Conservation (phyloP, 345 rosid genomes). For the Orychophragmus violaceus region DNA sequence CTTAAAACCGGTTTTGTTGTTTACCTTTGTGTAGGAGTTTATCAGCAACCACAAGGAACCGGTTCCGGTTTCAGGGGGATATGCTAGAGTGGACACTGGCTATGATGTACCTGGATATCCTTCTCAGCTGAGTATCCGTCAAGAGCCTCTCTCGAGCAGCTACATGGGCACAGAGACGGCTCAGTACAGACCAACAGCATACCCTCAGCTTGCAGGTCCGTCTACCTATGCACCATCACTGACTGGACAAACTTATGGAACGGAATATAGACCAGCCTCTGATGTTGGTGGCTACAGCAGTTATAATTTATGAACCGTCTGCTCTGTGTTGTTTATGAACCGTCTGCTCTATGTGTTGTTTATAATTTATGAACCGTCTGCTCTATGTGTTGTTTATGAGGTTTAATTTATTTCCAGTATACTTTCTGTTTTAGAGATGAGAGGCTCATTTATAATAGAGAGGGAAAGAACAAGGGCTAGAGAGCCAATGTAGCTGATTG, state of each 20-base stretch:
- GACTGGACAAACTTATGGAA: constrained; percentile 24
- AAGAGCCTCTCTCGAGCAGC: constrained; percentile 21
- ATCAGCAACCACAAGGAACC: constrained; percentile 35
- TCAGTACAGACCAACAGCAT: constrained; percentile 24
- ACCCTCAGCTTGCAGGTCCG: constrained; percentile 24
- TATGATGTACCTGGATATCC: constrained; percentile 29
- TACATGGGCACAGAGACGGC: constrained; percentile 21
- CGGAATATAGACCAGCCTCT: constrained; percentile 31
- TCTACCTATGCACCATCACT: constrained; percentile 13
- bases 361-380: constrained; percentile 14
- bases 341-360: background rate
- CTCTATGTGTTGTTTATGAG: background rate
- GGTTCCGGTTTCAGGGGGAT: constrained; percentile 19
- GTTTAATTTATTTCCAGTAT: no score
- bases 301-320: constrained; percentile 15
- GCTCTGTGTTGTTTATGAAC: background rate
- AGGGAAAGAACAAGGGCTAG: background rate
- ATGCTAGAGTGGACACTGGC: constrained; percentile 20
- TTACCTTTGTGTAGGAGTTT: constrained; percentile 19
- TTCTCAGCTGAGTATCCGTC: constrained; percentile 26
- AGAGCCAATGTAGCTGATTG: constrained; percentile 20
- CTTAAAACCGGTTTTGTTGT: background rate
- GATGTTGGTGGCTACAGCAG: constrained; percentile 27
- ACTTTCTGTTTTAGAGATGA: background rate
- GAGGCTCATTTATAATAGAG: constrained; percentile 13